Base-by-base conservation (phyloP, 2,329 filamentous ascomycete genomes). In the Aureobasidium uvarum region DNA sequence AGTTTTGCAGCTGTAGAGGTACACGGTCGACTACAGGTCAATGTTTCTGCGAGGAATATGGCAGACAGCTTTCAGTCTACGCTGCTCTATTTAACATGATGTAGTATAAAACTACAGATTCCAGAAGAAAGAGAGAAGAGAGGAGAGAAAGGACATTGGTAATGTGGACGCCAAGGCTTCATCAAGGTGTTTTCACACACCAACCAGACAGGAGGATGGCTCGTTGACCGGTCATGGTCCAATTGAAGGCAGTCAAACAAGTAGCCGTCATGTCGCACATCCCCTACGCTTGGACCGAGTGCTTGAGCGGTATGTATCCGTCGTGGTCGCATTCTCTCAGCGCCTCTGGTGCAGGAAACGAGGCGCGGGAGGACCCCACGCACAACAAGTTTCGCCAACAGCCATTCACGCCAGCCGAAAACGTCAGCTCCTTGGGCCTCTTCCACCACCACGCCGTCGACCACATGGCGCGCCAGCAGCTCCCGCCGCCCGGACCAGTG, bases 121-220 rank as follows among this genome's bases (percentile, higher is more conserved):
- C 23, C 1, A 6, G 7, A 48, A 6, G 45, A 48, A 28, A 7
- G 13, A 48, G 14, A 5, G 5, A 28, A 28, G 45, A 48, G 23
- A 3, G 23, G 45, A 48, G 23, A 8, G 8, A 4, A n/a, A 23
- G 6, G 2, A 3, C 45, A 48, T 48, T 48, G 23, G 23, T 28
- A 48, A 48, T 48, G 23, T 48, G 23, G 28, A 43, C 25, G 55
- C 55, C 55, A 59, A 59, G 55, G 25, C 39, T 33, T 18, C 68
- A 70, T 69, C 66, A 71, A 69, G 65, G 67, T 69, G 66, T 41
- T 59, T 23, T 38, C 43, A 43, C 43, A 38, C 56, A 50, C 14
- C 31, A 14, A 31, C 43, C 25, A 50, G 31, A n/a, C 13, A 43
- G 18, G 33, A 45, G 28, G 11, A 46, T 33, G 39, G 20, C 25